Base-by-base conservation (phyloP, 306 rosid genomes). In the Arachis hypogaea region DNA sequence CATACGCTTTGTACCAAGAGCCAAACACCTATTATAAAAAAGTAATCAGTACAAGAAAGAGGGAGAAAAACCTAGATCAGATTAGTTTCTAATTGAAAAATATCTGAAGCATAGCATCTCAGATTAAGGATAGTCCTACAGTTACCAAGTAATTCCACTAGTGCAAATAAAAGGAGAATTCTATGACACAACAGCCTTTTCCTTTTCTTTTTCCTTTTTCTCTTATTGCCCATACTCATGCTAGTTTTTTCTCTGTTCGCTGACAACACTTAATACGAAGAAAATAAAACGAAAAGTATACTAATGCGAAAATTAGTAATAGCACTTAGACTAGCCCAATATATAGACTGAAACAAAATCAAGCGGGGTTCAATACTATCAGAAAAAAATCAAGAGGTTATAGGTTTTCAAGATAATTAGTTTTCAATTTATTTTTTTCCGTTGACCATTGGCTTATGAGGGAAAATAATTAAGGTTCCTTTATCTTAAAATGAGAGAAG, bases 1-100 rank as follows among this genome's bases (percentile, higher is more conserved):
- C 98, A 94, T 94, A 45, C 96, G 89, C 84, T 89, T 91, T 45
- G 98, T 94, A 67, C 98, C 98, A 74, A 94, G 98, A 76, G 98
- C 97, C 87, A 94, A 88, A 86, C 98, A 93, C 73, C 98, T 93
- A 81, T 44, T 63, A 79, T 58, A 69, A 38, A 22, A 70, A 63
- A 10, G n/a, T 67, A 63, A 33, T 73, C 68, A 75, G 66, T 36
- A 14, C 22, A 69, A 73, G 41, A 60, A 49, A 22, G 28, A 22
- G 28, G 28, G 28, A 22, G 28, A 1, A 22, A 22, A 22, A 22
- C 28, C 28, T 22, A 22, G 28, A 22, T 22, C 28, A 22, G 28
- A 22, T 22, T 22, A 22, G 28, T 22, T 22, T 22, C 28, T 22
- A 22, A 22, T 22, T 22, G 28, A 22, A 14, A 22, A 22, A 22